Evolutionary conservation across 2,329 filamentous ascomycete genomes (phyloP), one percentile per base, ranked within the genome.

Genomic region (Monilinia vaccinii-corymbosi): DNA sequence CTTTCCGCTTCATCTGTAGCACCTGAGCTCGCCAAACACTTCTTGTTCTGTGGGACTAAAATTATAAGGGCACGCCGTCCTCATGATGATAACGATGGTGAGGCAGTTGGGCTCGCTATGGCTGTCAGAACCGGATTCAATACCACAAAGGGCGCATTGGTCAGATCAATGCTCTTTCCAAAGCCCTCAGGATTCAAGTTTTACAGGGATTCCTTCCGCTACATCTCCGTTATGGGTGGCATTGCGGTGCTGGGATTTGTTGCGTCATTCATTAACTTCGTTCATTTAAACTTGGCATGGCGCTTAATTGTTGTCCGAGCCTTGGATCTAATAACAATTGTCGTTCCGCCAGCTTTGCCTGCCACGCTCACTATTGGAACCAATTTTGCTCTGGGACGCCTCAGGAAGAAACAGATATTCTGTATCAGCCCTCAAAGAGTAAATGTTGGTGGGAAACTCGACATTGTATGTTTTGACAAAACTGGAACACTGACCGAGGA

Each of bases 111-210:
- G 1, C 79, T 99, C 40, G 94, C 93, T 14, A 86, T 99, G 75
- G 91, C 96, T 18, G 86, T 97, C 32, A 84, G 94, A 63, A 99
- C 92, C 2, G 94, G 94, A 1, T 99, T 99, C 75, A 95, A 95
- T 72, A 99, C 94, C 0, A 99, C 94, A 1, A 99, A 99, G 73
- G 94, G 94, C 28, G 90, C 94, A 11, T 78, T 99, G 21, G 91
- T 99, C 61, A 88, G 94, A 28, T 97, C 94, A 0, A 99, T 99
- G 93, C 81, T 99, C 42, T 99, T 99, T 71, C 95, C 94, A 0
- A 99, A 99, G 71, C 94, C 94, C 1, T 96, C 93, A 0, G 93
- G 93, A 0, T 99, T 99, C 82, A 97, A 95, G 70, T 99, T 99
- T 72, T 99, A 99, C 73, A 85, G 91, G 46, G 94, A 99, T 73